Conservation (phyloP, 2,329 filamentous ascomycete genomes). For the Parafenestella ontariensis region DNA sequence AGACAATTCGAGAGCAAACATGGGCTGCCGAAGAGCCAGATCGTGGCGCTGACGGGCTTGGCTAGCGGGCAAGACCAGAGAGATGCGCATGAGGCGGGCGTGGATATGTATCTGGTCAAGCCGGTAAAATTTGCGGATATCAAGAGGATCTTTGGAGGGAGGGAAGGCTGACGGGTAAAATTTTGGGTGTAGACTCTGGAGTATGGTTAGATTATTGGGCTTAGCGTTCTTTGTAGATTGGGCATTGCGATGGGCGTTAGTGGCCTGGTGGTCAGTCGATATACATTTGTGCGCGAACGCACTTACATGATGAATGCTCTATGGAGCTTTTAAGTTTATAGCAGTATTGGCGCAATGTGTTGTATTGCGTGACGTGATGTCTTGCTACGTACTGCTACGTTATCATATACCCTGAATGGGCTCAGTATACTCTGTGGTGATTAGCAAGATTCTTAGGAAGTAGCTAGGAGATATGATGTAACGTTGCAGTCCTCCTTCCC, state of each 20-base stretch:
- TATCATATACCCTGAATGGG: too few species aligned
- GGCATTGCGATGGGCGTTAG: background rate
- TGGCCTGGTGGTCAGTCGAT: too few species aligned
- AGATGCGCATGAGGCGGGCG: conserved; percentile 43
- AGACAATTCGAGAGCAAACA: conserved; percentile 36
- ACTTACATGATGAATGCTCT: background rate
- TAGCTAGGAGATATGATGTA: too few species aligned
- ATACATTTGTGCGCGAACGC: background rate
- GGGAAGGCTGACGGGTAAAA: background rate
- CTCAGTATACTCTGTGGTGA: too few species aligned
- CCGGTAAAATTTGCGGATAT: conserved; percentile 48
- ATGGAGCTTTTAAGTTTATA: too few species aligned
- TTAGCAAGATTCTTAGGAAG: too few species aligned
- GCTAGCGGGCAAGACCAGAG: conserved; percentile 45
- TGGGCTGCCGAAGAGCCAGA: conserved; percentile 24
- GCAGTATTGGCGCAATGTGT: too few species aligned
- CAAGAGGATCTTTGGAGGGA: conserved; percentile 32
- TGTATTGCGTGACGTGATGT: too few species aligned
- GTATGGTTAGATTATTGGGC: too few species aligned
- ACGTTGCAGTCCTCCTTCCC: too few species aligned
- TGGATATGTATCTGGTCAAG: conserved; percentile 49
- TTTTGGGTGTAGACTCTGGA: background rate
- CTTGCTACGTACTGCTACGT: too few species aligned
- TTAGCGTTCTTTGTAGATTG: background rate
- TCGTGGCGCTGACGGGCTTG: conserved; percentile 49